Base-by-base conservation (phyloP, 352 stramenopile genomes). In the Blastocystis sp. region DNA sequence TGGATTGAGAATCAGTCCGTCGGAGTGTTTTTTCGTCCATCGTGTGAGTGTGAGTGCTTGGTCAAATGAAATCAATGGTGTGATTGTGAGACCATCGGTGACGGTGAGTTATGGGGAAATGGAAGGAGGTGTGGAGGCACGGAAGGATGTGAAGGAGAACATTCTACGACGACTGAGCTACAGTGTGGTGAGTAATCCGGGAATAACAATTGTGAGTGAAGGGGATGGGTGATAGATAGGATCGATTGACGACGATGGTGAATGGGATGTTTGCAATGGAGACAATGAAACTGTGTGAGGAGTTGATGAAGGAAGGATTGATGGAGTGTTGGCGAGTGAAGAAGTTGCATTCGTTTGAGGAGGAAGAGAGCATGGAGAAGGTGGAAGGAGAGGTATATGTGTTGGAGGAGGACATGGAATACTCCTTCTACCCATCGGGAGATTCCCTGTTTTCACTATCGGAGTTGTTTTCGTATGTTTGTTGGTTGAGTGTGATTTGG, bases 261-360 rank as follows among this genome's bases (percentile, higher is more conserved):
- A 78, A 78, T 56, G 67, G 67, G n/a, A 32, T 78, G 49, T n/a
- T 78, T n/a, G n/a, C 49, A n/a, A 78, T 78, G 67, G 67, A 78
- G 49, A n/a, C 57, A 1, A 42, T 78, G 42, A n/a, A 34, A 4
- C 46, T 78, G 3, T 78, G 67, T 56, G 1, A 49, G 36, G 42
- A 59, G 29, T 6, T 78, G 36, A 57, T 16, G 18, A 14, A 46
- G 29, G 6, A 78, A 44, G 21, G 16, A 8, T 18, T 57, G 21
- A n/a, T 78, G 18, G 67, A 61, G 29, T 78, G 67, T 61, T 40
- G 34, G 16, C n/a, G 18, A 14, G 34, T 36, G 16, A 38, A 24
- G 24, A 49, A 53, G n/a, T 3, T 21, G 36, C 11, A 56, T 34
- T 34, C 56, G 16, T 27, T 78, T 38, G 24, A 34, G 63, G 4